These are phyloP conservation scores for Pseudocercospora pini-densiflorae DNA, from an alignment of 2,329 filamentous ascomycete genomes.

Conservation along the genomic window DNA sequence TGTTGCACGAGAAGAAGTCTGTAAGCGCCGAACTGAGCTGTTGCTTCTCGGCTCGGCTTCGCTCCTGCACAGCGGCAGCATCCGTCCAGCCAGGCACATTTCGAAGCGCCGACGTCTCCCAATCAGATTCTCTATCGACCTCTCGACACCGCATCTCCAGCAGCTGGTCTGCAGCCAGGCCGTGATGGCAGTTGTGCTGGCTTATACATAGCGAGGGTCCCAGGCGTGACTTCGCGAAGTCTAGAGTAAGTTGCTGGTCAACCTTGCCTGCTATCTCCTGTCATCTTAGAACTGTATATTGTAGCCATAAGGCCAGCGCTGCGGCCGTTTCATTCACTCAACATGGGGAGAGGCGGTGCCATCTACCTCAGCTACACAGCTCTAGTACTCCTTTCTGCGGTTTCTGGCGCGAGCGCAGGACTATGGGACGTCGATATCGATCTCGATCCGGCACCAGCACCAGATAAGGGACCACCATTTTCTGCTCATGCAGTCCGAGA, in stretches of 20 bases:
- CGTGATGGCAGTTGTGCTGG: constrained; percentile 18
- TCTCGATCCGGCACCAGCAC: constrained; percentile 61
- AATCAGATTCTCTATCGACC: constrained; percentile 7
- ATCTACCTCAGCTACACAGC: constrained; percentile 37
- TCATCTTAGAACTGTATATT: neutral
- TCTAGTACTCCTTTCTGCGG: constrained; percentile 33
- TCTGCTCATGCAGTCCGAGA: constrained; percentile 65
- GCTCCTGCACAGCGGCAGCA: constrained; percentile 1
- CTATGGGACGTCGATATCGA: constrained; percentile 55
- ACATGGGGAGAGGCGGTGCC: constrained; percentile 33
- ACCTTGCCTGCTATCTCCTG: constrained; percentile 14
- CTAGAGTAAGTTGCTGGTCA: constrained; percentile 27
- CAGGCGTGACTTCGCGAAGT: constrained; percentile 23
- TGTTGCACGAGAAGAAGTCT: neutral
- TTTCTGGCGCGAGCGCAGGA: constrained; percentile 22
- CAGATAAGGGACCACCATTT: constrained; percentile 64
- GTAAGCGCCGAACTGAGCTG: constrained; percentile 10
- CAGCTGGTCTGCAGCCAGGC: constrained; percentile 19
- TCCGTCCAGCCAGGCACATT: constrained; percentile 4
- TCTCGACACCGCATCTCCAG: constrained; percentile 13
- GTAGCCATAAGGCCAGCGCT: neutral
- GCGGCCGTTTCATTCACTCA: constrained; percentile 2
- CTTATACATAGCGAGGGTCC: constrained; percentile 21
- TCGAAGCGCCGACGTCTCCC: constrained; percentile 13
- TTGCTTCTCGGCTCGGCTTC: constrained; percentile 2